Percentiles rank a stretch among this genome's conserved stretches.
Evolutionary conservation across 2,329 filamentous ascomycete species (phyloP).

Genomic region (Epichloe sibirici): DNA sequence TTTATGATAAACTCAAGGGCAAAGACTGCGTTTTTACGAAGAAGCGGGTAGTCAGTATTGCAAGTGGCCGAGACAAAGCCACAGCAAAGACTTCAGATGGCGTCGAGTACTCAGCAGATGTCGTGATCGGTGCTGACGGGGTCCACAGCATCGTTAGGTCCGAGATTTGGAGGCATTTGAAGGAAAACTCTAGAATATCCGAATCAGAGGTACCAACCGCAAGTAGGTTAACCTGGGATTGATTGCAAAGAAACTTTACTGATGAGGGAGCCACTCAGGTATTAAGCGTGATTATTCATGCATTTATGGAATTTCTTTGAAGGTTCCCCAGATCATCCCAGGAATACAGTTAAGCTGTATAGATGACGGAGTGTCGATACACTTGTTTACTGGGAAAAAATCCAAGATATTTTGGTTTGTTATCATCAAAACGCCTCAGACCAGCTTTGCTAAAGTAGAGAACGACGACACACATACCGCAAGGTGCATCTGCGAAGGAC

Average conservation of each 20-base stretch:
- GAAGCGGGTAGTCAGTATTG: slow-evolving; percentile 9
- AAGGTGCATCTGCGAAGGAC: slow-evolving; percentile 12
- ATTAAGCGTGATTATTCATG: slow-evolving; percentile 5
- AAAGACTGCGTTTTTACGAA: slow-evolving; percentile 13
- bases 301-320: slow-evolving; percentile 2
- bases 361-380: slow-evolving; percentile 1
- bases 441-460: slow-evolving; percentile 16
- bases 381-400: slow-evolving; percentile 1
- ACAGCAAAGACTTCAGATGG: slow-evolving; percentile 23
- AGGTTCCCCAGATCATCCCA: not conserved
- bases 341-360: slow-evolving; percentile 2
- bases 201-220: slow-evolving; percentile 11
- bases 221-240: slow-evolving; percentile 4
- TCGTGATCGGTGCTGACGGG: slow-evolving; percentile 31
- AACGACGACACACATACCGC: not conserved
- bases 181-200: slow-evolving; percentile 4
- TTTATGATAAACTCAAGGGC: slow-evolving; percentile 20
- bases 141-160: slow-evolving; percentile 21
- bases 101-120: slow-evolving; percentile 19
- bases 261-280: not conserved
- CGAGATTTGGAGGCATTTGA: slow-evolving; percentile 14
- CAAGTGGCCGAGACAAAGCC: not conserved
- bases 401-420: slow-evolving; percentile 5
- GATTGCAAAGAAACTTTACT: not conserved
- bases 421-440: slow-evolving; percentile 6